Evolutionary conservation across 495 filamentous ascomycete genomes (phyloP).

Genomic region (Lasiosphaeria miniovina): DNA sequence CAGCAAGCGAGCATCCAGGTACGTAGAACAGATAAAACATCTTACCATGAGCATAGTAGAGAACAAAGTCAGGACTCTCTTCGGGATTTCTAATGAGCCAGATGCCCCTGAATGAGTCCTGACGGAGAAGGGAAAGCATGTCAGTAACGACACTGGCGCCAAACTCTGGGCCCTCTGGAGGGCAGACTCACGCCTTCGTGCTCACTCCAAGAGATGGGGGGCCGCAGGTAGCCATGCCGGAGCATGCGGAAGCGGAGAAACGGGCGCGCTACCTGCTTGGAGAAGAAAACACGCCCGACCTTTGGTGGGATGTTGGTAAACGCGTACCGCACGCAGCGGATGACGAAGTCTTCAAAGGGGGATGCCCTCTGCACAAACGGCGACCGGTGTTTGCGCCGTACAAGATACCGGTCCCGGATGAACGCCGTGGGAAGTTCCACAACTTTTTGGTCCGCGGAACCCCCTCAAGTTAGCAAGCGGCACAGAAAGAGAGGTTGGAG

Average conservation of each 20-base stretch:
- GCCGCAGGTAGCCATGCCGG: constrained; percentile 60
- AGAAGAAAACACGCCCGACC: constrained; percentile 72
- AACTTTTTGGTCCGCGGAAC: constrained; percentile 43
- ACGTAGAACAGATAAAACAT: not conserved
- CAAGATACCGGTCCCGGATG: constrained; percentile 55
- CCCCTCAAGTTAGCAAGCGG: constrained; percentile 13
- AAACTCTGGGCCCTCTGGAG: not conserved
- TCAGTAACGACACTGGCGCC: constrained; percentile 24
- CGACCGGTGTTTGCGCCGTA: constrained; percentile 38
- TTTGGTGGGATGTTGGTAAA: constrained; percentile 64
- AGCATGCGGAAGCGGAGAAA: constrained; percentile 72
- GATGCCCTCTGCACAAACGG: constrained; percentile 64
- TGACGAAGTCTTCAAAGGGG: constrained; percentile 68
- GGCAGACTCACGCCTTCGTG: constrained; percentile 41
- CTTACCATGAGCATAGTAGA: constrained; percentile 73
- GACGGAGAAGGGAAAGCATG: not conserved
- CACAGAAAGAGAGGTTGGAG: not conserved
- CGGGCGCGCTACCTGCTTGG: constrained; percentile 64
- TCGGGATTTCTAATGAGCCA: constrained; percentile 56
- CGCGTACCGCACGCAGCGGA: constrained; percentile 71
- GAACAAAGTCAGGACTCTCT: constrained; percentile 59
- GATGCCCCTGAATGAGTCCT: constrained; percentile 51
- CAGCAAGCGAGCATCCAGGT: not conserved
- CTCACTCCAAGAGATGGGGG: constrained; percentile 62
- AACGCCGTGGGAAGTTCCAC: constrained; percentile 55